phyloP scores from a whole-genome alignment of 2,329 filamentous ascomycete genomes.

The Aspergillaceae sp. region DNA sequence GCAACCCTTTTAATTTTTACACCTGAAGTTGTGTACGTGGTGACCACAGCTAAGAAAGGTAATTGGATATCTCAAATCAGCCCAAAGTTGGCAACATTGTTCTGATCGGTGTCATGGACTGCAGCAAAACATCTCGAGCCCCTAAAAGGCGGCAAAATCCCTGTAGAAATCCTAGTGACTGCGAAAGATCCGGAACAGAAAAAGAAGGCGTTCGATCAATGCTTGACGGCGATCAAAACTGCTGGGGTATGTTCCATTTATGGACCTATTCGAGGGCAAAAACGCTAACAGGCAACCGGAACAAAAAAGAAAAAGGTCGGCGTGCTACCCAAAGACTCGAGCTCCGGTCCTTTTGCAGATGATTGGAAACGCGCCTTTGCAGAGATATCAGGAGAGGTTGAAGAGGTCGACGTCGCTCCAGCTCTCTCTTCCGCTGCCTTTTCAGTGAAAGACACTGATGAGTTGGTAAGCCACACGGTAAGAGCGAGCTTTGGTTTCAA shows the following conservation, averaged over 20 bases:
- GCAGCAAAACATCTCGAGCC: conserved; percentile 85
- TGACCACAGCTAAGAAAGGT: conserved; percentile 98
- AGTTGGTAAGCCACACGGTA: conserved; percentile 49
- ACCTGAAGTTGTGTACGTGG: conserved; percentile 74
- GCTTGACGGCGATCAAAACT: conserved; percentile 76
- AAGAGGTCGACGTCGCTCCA: conserved; percentile 76
- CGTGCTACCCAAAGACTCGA: conserved; percentile 72
- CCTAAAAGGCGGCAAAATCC: conserved; percentile 83
- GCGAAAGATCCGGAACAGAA: conserved; percentile 90
- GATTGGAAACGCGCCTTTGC: conserved; percentile 86
- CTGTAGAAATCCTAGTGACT: conserved; percentile 82
- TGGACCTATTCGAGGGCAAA: neutral
- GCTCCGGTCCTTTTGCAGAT: conserved; percentile 81
- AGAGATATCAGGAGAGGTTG: conserved; percentile 72
- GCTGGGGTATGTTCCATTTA: conserved; percentile 54
- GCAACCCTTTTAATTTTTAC: conserved; percentile 92
- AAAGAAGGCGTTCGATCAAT: conserved; percentile 77
- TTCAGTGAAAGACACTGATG: conserved; percentile 88
- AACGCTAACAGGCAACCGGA: neutral
- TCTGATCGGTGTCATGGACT: neutral
- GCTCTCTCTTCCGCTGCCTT: conserved; percentile 78
- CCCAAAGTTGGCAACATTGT: too few relatives aligned
- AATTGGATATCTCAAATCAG: conserved; percentile 7
- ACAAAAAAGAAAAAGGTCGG: conserved; percentile 72
- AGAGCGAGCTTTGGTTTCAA: too few relatives aligned